phyloP scores from a whole-genome alignment of 441 rosid genomes.

The Erysimum cheiri region DNA sequence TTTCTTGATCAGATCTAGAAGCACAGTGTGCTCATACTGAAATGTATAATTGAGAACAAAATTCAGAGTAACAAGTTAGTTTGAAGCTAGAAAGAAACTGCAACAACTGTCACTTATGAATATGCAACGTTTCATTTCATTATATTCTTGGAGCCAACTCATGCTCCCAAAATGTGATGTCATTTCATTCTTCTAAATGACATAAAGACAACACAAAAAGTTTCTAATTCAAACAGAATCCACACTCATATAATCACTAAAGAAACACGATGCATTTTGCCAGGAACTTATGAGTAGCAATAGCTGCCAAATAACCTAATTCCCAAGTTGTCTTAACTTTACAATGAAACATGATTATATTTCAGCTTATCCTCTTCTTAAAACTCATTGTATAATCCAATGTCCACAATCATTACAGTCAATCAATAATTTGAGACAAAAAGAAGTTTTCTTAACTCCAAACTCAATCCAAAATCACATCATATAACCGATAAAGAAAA shows the following conservation, averaged over 20 bases:
- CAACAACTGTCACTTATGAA: background rate
- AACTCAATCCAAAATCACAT: background rate
- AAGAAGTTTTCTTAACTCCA: background rate
- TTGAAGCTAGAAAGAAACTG: constrained; percentile 11
- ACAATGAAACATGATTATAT: constrained; percentile 10
- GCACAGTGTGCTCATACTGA: constrained; percentile 77
- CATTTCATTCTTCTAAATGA: background rate
- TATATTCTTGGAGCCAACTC: background rate
- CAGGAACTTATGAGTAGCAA: background rate
- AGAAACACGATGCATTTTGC: background rate
- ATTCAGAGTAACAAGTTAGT: constrained; percentile 1
- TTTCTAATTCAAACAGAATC: constrained; percentile 13
- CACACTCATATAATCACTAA: background rate
- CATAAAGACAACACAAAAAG: background rate
- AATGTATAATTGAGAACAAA: constrained; percentile 16
- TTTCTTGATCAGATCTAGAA: constrained; percentile 76
- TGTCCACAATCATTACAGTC: background rate
- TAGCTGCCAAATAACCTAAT: background rate
- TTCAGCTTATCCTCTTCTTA: background rate
- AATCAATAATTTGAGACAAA: background rate
- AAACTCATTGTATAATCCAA: constrained; percentile 16
- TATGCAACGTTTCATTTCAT: background rate
- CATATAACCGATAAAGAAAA: too few relatives aligned
- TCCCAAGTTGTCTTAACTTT: background rate
- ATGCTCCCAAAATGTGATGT: background rate